Conservation (phyloP, 306 rosid species). For the Quercus ilex region DNA sequence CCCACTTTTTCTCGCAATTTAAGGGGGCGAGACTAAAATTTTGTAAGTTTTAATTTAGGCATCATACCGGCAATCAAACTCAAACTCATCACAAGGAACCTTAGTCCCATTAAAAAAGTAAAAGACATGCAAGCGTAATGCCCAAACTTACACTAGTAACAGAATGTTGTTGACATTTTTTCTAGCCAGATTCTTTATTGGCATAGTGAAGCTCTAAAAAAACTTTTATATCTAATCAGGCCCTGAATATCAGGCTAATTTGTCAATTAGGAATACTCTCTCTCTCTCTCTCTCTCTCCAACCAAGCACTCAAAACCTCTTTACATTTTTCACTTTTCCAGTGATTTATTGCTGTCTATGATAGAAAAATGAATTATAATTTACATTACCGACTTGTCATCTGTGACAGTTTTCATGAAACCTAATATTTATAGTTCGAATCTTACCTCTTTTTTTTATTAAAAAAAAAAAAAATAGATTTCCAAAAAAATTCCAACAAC, state of each 20-base stretch:
- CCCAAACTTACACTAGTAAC: constrained; percentile 8
- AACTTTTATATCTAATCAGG: not conserved
- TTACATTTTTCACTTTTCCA: not conserved
- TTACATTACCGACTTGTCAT: not conserved
- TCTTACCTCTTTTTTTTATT: too few species aligned
- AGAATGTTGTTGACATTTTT: not conserved
- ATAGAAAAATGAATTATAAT: not conserved
- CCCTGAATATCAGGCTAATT: constrained; percentile 7
- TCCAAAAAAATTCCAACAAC: not conserved
- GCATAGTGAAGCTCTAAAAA: constrained; percentile 33
- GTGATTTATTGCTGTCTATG: not conserved
- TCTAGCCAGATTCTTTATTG: constrained; percentile 7
- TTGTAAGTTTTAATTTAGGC: not conserved
- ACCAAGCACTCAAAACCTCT: constrained; percentile 24
- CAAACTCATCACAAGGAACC: constrained; percentile 1
- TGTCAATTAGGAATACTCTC: constrained; percentile 19
- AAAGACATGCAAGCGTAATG: not conserved
- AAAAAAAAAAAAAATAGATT: too few species aligned
- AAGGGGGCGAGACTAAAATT: constrained; percentile 9
- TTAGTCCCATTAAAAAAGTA: not conserved
- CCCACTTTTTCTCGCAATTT: constrained; percentile 18
- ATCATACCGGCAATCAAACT: constrained; percentile 8
- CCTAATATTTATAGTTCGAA: too few species aligned
- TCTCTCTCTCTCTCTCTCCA: constrained; percentile 12
- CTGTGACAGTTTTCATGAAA: too few species aligned